Evolutionary conservation across 2,329 filamentous ascomycete species (phyloP).

Genomic region (Trichophyton verrucosum): DNA sequence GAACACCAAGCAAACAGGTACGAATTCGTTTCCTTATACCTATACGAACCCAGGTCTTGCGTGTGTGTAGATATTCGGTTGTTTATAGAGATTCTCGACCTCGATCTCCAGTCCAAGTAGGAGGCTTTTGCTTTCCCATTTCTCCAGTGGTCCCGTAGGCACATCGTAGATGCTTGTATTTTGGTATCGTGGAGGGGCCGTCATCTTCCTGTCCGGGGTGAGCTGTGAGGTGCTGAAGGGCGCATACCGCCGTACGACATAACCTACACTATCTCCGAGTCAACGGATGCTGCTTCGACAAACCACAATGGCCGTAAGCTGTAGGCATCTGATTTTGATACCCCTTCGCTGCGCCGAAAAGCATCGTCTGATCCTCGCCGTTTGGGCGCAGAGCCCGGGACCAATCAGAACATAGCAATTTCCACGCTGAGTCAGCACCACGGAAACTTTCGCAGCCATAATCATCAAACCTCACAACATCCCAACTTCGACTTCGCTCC

Average conservation of each 20-base stretch:
- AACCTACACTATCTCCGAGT: background rate
- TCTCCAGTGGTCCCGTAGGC: too few species aligned
- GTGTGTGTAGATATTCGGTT: background rate
- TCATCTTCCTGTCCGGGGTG: background rate
- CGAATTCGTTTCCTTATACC: background rate
- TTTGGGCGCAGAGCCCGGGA: background rate
- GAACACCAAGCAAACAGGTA: background rate
- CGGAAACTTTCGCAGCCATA: conserved; percentile 5
- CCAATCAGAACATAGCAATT: conserved; percentile 4
- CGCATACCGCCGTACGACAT: background rate
- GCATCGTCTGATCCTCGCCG: too few species aligned
- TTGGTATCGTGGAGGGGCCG: background rate
- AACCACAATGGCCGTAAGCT: background rate
- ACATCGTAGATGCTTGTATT: background rate
- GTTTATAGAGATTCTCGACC: background rate
- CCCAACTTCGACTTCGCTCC: conserved; percentile 2
- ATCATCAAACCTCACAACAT: conserved; percentile 5
- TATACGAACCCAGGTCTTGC: background rate
- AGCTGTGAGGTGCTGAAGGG: background rate
- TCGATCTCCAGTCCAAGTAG: background rate
- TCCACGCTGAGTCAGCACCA: conserved; percentile 3
- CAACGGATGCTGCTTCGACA: background rate
- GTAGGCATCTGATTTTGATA: background rate
- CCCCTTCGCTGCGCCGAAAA: background rate
- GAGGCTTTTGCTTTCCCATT: background rate